phyloP scores from a whole-genome alignment of 2,329 filamentous ascomycete genomes.

The Sclerotinia minor region DNA sequence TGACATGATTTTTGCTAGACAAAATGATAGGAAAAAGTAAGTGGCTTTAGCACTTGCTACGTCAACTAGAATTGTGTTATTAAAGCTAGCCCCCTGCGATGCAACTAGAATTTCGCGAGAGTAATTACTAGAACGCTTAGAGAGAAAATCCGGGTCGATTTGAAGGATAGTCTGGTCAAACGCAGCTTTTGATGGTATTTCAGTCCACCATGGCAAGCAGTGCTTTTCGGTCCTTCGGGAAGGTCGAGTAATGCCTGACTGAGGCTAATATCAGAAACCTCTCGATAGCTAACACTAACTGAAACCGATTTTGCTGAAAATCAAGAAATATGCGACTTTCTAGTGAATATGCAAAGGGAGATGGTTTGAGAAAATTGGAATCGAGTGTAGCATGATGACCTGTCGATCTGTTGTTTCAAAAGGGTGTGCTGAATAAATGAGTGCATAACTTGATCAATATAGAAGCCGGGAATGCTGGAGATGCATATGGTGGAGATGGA shows the following conservation, averaged over 20 bases:
- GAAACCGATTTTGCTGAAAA: background rate
- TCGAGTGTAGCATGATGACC: background rate
- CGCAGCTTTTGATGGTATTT: too few species aligned
- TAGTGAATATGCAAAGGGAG: background rate
- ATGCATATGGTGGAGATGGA: background rate
- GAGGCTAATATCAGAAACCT: background rate
- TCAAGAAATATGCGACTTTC: background rate
- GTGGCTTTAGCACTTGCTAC: too few species aligned
- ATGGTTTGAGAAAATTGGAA: background rate
- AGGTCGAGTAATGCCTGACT: background rate
- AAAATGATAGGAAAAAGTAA: too few species aligned
- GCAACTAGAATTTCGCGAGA: too few species aligned
- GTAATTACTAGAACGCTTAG: too few species aligned
- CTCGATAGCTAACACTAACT: background rate
- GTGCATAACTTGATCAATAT: background rate
- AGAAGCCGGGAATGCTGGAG: too few species aligned
- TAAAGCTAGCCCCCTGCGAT: too few species aligned
- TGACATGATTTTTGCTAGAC: too few species aligned
- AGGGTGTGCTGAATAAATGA: too few species aligned
- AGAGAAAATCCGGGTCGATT: too few species aligned
- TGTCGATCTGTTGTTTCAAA: background rate
- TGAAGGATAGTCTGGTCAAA: background rate
- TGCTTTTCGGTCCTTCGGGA: background rate
- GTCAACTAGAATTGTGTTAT: too few species aligned
- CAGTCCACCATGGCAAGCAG: too few species aligned